Conservation (phyloP, 2,329 filamentous ascomycete genomes). For the Septoria linicola region DNA sequence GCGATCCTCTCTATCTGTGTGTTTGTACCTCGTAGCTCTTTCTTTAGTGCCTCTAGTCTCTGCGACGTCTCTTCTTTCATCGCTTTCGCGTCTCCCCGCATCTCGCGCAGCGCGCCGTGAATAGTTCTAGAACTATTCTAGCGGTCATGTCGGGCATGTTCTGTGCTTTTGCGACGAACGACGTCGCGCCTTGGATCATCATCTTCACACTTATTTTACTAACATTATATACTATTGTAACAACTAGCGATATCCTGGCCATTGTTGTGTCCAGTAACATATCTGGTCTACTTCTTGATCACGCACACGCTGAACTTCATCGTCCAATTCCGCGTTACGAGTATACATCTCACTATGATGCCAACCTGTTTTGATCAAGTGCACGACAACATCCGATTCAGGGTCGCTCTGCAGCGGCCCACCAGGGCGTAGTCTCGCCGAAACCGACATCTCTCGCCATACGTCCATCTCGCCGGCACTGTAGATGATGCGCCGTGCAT, state of each 20-base stretch:
- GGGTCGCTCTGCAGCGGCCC: conserved; percentile 7
- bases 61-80: too few species aligned
- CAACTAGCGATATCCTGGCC: conserved; percentile 39
- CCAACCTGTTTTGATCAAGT: conserved; percentile 8
- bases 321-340: conserved; percentile 3
- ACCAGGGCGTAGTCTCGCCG: conserved; percentile 5
- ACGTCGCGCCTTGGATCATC: too few species aligned
- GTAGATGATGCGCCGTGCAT: conserved; percentile 58
- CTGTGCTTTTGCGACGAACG: too few species aligned
- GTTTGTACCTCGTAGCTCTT: too few species aligned
- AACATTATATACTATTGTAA: too few species aligned
- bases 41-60: too few species aligned
- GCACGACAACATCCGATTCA: conserved; percentile 10
- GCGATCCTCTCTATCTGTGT: too few species aligned
- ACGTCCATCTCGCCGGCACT: conserved; percentile 6
- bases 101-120: too few species aligned
- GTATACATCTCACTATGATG: conserved; percentile 11
- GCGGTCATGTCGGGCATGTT: too few species aligned
- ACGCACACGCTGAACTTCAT: conserved; percentile 6
- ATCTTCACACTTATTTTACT: too few species aligned
- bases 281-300: conserved; percentile 9
- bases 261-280: conserved; percentile 6
- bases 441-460: conserved; percentile 10
- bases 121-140: too few species aligned
- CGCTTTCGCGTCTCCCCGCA: too few species aligned